Conservation (phyloP, 2,329 filamentous ascomycete genomes). For the Colletotrichum orbiculare region DNA sequence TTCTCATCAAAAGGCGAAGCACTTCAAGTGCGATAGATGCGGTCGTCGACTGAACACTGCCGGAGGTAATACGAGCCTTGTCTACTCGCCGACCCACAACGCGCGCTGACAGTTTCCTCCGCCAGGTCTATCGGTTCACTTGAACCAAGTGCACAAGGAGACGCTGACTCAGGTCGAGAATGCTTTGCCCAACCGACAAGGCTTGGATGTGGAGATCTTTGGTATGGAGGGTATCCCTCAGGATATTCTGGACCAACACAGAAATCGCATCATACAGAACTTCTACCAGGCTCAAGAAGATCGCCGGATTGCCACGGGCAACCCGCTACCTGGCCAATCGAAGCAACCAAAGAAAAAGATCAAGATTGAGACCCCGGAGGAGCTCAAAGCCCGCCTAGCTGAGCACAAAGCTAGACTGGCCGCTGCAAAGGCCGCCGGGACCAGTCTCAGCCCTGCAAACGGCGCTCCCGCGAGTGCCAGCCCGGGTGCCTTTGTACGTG, state of each 20-base stretch:
- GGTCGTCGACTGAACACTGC: constrained; percentile 90
- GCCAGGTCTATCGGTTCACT: constrained; percentile 89
- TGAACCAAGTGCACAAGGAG: constrained; percentile 99
- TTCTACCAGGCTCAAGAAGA: constrained; percentile 90
- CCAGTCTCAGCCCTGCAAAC: constrained; percentile 62
- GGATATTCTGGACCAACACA: constrained; percentile 84
- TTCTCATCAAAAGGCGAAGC: constrained; percentile 98
- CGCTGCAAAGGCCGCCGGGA: constrained; percentile 50
- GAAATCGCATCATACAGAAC: constrained; percentile 85
- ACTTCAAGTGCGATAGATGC: constrained; percentile 97
- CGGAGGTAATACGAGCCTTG: constrained; percentile 72
- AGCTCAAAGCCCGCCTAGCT: constrained; percentile 83
- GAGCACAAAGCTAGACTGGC: constrained; percentile 78
- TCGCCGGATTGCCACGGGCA: constrained; percentile 83
- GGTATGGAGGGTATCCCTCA: constrained; percentile 97
- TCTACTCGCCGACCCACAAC: not conserved
- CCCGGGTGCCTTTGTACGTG: constrained; percentile 68
- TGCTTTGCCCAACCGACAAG: constrained; percentile 85
- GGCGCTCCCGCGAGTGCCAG: constrained; percentile 53
- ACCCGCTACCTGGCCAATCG: constrained; percentile 76
- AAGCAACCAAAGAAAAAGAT: constrained; percentile 78
- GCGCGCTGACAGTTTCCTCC: constrained; percentile 32
- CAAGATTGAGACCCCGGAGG: constrained; percentile 79
- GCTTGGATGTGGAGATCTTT: constrained; percentile 94
- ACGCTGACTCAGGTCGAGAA: constrained; percentile 89